phyloP scores from a whole-genome alignment of 345 rosid genomes.

The Syzygium aromaticum region DNA sequence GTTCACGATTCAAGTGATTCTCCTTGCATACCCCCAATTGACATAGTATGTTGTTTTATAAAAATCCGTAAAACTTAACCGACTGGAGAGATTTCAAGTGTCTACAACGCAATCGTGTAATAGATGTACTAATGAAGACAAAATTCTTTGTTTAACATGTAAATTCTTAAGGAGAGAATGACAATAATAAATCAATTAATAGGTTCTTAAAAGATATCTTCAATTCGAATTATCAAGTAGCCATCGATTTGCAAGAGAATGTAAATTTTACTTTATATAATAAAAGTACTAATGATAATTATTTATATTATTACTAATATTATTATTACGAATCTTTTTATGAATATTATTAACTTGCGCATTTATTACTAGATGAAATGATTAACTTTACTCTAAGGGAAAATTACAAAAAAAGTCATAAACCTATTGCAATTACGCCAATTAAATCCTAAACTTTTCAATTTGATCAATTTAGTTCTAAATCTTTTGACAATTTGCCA shows the following conservation, averaged over 20 bases:
- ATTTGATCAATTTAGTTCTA: no score
- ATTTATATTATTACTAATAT: background rate
- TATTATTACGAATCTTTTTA: background rate
- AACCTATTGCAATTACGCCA: no score
- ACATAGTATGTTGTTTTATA: background rate
- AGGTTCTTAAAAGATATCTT: background rate
- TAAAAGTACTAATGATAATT: background rate
- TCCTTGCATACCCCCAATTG: background rate
- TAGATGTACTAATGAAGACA: background rate
- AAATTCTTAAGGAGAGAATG: background rate
- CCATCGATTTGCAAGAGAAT: background rate
- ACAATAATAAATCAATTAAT: background rate
- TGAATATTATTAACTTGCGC: background rate
- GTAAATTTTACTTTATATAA: background rate
- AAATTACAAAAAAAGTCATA: no score
- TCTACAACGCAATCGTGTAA: background rate
- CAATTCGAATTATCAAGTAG: background rate
- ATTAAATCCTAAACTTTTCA: no score
- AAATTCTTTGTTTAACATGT: background rate
- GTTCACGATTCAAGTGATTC: no score
- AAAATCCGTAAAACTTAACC: background rate
- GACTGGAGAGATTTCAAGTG: background rate
- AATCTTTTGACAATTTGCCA: no score
- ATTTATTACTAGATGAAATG: background rate
- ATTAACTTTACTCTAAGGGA: background rate